Conservation (phyloP, 345 rosid species). For the Trapa incisa region DNA sequence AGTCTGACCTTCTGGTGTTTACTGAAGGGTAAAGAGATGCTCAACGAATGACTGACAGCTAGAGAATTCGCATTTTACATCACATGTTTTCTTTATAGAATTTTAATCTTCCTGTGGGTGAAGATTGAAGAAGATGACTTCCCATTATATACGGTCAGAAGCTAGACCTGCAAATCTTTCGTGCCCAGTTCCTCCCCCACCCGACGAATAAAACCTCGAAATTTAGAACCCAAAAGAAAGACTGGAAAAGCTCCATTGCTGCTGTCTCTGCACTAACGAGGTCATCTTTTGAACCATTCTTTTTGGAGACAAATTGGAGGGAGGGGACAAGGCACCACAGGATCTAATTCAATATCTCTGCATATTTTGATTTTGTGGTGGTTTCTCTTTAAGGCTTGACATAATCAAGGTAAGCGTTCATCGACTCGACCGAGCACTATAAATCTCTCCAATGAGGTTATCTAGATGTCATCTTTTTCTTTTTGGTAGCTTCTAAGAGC, state of each 20-base stretch:
- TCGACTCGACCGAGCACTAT: not conserved
- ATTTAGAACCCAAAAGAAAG: not conserved
- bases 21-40: not conserved
- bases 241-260: not conserved
- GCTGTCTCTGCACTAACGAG: not conserved
- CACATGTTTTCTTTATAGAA: not conserved
- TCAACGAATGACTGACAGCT: constrained; percentile 1
- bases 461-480: not conserved
- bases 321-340: not conserved
- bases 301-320: not conserved
- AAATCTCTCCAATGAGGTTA: not conserved
- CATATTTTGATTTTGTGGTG: not conserved
- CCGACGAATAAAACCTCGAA: not conserved
- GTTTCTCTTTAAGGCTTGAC: not conserved
- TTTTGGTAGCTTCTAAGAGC: too few relatives aligned
- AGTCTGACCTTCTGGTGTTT: constrained; percentile 1
- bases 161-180: not conserved
- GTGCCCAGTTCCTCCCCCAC: constrained; percentile 3
- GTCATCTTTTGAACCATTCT: not conserved
- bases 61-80: not conserved
- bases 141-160: not conserved
- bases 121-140: not conserved
- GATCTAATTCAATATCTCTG: not conserved
- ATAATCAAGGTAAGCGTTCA: not conserved
- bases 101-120: not conserved